Evolutionary conservation across 441 rosid genomes (phyloP).

Genomic region (Melastoma candidum): DNA sequence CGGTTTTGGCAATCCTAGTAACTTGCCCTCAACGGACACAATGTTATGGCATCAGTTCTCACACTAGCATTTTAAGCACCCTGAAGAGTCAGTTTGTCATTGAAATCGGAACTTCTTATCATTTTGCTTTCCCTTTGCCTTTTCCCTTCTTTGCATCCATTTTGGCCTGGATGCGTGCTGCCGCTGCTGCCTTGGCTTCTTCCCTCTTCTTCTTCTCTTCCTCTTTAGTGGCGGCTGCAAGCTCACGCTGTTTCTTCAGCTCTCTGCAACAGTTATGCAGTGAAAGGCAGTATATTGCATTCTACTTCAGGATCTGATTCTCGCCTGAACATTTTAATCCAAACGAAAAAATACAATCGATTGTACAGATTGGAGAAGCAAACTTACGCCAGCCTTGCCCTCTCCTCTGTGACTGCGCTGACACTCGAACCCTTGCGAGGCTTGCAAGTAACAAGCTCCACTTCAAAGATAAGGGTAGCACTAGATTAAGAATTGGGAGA

Average conservation of each 20-base stretch:
- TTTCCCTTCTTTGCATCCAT: conserved; percentile 80
- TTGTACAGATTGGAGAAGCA: neutral
- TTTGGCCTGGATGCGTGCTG: conserved; percentile 91
- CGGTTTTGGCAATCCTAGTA: too few relatives aligned
- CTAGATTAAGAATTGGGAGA: conserved; percentile 29
- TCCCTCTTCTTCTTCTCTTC: conserved; percentile 88
- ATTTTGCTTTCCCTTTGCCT: conserved; percentile 75
- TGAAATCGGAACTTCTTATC: neutral
- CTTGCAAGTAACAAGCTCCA: conserved; percentile 73
- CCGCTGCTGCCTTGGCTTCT: conserved; percentile 86
- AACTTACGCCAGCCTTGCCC: conserved; percentile 91
- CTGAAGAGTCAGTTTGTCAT: too few relatives aligned
- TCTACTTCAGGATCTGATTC: neutral
- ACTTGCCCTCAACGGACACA: too few relatives aligned
- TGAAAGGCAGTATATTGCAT: neutral
- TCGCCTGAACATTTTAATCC: neutral
- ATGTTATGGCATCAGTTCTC: too few relatives aligned
- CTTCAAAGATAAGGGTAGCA: conserved; percentile 78
- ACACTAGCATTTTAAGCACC: too few relatives aligned
- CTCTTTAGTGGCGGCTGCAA: conserved; percentile 67
- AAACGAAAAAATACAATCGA: neutral
- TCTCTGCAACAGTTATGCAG: conserved; percentile 34
- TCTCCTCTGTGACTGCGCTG: conserved; percentile 67
- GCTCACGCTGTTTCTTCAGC: conserved; percentile 86
- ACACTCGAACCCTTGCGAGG: conserved; percentile 73